These are phyloP conservation scores for Ophiorrhiza pumila DNA, from an alignment of 257 asterid genomes.

Conservation along the genomic window DNA sequence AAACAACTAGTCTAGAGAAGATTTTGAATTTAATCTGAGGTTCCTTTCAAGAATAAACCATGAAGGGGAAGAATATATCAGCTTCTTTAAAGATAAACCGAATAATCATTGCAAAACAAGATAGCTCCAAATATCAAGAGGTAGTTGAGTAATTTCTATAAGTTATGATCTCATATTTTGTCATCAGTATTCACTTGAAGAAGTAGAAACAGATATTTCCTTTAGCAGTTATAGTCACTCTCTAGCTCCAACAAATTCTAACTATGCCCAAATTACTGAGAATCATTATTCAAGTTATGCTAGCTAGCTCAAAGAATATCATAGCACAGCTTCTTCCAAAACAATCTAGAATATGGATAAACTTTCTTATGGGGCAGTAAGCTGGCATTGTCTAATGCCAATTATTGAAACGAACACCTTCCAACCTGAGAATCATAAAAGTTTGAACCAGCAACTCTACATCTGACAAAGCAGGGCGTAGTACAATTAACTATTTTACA, in stretches of 20 bases:
- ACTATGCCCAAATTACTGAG: background rate
- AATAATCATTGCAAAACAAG: background rate
- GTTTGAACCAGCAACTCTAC: background rate
- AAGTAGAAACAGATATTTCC: background rate
- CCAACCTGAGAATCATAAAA: background rate
- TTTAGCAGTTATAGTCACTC: background rate
- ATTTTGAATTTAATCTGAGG: background rate
- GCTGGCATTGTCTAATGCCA: background rate
- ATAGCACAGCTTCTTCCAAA: background rate
- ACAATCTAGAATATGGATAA: background rate
- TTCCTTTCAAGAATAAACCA: background rate
- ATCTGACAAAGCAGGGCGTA: background rate
- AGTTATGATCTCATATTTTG: too few species aligned
- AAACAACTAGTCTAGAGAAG: background rate
- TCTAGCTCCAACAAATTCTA: conserved; percentile 5
- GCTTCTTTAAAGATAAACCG: background rate
- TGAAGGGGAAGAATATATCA: background rate
- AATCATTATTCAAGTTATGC: background rate
- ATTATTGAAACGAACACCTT: too few species aligned
- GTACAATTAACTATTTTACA: background rate
- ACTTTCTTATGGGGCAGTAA: background rate
- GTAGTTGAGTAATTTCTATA: too few species aligned
- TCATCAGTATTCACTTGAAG: background rate
- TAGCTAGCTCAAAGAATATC: background rate
- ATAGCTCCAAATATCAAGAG: too few species aligned